phyloP scores from a whole-genome alignment of 371 early-diverging fungal genomes.

The Mortierella sp. region DNA sequence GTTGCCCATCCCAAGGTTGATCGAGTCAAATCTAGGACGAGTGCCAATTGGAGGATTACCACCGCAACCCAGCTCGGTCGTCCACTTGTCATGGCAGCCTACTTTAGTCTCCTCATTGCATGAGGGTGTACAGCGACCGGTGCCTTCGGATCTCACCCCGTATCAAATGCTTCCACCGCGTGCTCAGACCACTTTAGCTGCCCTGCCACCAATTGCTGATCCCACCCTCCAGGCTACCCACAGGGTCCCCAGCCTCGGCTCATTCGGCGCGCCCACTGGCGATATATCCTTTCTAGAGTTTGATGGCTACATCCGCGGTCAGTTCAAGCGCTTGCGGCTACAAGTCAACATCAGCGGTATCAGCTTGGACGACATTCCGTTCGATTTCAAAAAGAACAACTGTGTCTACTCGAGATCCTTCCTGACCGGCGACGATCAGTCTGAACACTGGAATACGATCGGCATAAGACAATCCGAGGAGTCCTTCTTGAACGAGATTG shows the following conservation, averaged over 20 bases:
- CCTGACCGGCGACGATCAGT: conserved; percentile 1
- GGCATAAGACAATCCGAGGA: conserved; percentile 47
- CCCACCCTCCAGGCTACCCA: neutral
- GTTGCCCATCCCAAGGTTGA: neutral
- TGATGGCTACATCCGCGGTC: conserved; percentile 33
- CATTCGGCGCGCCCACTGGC: neutral
- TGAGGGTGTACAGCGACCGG: neutral
- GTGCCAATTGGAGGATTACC: neutral
- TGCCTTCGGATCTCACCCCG: neutral
- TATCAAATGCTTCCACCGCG: neutral
- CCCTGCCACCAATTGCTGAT: neutral
- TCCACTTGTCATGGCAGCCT: conserved; percentile 15
- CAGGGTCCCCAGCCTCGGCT: conserved; percentile 17
- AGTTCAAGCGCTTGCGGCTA: conserved; percentile 9
- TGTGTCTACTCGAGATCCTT: conserved; percentile 50
- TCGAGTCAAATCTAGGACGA: neutral
- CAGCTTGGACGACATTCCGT: conserved; percentile 17
- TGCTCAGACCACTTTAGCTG: too few relatives aligned
- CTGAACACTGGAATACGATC: conserved; percentile 18
- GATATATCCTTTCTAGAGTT: conserved; percentile 18
- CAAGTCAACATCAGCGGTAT: conserved; percentile 15
- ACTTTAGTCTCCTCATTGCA: conserved; percentile 10
- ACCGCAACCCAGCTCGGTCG: neutral
- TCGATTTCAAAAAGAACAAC: conserved; percentile 39
- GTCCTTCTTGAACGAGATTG: conserved; percentile 46